Conservation (phyloP, 1,284 basidiomycete species). For the Austroboletus novae-zelandiae region DNA sequence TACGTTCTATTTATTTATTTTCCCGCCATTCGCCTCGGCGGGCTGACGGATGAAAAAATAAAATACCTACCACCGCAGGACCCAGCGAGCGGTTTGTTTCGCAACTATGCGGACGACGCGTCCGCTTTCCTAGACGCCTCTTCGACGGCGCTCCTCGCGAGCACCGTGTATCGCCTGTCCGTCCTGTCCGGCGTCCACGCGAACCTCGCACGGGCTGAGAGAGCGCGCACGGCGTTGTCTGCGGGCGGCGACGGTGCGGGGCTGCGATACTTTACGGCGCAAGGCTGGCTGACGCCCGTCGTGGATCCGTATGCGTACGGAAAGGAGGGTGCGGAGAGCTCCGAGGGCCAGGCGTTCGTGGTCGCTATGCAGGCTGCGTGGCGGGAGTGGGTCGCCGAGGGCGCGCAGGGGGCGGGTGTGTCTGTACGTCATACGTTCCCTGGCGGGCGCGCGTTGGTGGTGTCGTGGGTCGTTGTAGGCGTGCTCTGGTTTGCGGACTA, state of each 20-base stretch:
- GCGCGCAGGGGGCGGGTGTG: slow-evolving; percentile 45
- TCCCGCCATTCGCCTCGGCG: neutral
- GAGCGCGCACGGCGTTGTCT: slow-evolving; percentile 50
- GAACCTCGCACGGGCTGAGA: slow-evolving; percentile 58
- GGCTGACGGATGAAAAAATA: neutral
- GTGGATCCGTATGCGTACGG: slow-evolving; percentile 64
- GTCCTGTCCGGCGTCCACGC: slow-evolving; percentile 49
- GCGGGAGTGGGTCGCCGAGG: slow-evolving; percentile 61
- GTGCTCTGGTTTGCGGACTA: no score
- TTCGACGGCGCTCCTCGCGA: slow-evolving; percentile 73
- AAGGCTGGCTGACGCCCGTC: slow-evolving; percentile 68
- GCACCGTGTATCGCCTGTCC: slow-evolving; percentile 71
- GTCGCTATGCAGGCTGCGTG: slow-evolving; percentile 70
- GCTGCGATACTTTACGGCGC: slow-evolving; percentile 41
- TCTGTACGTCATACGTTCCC: neutral
- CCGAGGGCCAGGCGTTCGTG: slow-evolving; percentile 70
- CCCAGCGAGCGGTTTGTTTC: slow-evolving; percentile 58
- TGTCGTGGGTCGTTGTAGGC: neutral
- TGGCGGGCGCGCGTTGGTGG: neutral
- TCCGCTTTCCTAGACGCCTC: slow-evolving; percentile 73
- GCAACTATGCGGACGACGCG: slow-evolving; percentile 71
- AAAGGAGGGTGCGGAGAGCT: slow-evolving; percentile 46
- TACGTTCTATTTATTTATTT: slow-evolving; percentile 17
- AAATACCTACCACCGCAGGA: slow-evolving; percentile 25
- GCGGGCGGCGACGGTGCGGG: slow-evolving; percentile 17